A percentile compares a stretch with the other conserved stretches of the same genome.
Evolutionary conservation across 1,284 basidiomycete genomes (phyloP).

Genomic region (Xerocomus amazonicus): DNA sequence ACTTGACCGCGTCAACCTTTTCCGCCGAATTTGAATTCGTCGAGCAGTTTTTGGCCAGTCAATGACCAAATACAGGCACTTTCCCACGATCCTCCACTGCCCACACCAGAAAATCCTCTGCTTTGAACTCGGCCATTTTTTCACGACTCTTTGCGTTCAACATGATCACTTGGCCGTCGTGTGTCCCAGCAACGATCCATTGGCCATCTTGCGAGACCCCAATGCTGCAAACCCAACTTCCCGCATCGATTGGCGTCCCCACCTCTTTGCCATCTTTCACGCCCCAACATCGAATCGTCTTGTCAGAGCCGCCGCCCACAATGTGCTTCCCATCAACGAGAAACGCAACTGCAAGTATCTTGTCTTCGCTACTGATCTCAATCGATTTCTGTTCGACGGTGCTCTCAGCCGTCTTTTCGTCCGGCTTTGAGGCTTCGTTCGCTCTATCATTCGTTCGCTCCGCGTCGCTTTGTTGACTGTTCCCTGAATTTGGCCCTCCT

Average conservation of each 20-base stretch:
- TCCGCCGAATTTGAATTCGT: too few species aligned
- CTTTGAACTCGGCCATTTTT: not conserved
- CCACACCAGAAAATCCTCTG: not conserved
- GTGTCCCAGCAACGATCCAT: constrained; percentile 12
- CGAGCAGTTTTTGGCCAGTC: too few species aligned
- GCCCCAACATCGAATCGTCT: constrained; percentile 4
- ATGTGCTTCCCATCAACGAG: not conserved
- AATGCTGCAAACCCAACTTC: not conserved
- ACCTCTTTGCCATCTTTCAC: constrained; percentile 8
- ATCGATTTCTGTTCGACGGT: not conserved
- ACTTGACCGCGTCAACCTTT: too few species aligned
- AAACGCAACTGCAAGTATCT: constrained; percentile 1
- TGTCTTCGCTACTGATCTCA: not conserved
- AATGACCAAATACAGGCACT: too few species aligned
- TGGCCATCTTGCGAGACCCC: constrained; percentile 6
- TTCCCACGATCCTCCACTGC: constrained; percentile 7
- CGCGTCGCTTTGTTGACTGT: too few species aligned
- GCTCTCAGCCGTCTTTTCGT: too few species aligned
- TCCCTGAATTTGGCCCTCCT: too few species aligned
- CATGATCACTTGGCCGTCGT: constrained; percentile 1
- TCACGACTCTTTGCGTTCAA: constrained; percentile 5
- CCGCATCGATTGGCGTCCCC: not conserved
- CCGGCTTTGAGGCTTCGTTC: too few species aligned
- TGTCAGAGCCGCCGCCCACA: not conserved
- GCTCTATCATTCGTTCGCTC: too few species aligned